Evolutionary conservation across 257 asterid genomes (phyloP).

Genomic region (Penstemon eatonii): DNA sequence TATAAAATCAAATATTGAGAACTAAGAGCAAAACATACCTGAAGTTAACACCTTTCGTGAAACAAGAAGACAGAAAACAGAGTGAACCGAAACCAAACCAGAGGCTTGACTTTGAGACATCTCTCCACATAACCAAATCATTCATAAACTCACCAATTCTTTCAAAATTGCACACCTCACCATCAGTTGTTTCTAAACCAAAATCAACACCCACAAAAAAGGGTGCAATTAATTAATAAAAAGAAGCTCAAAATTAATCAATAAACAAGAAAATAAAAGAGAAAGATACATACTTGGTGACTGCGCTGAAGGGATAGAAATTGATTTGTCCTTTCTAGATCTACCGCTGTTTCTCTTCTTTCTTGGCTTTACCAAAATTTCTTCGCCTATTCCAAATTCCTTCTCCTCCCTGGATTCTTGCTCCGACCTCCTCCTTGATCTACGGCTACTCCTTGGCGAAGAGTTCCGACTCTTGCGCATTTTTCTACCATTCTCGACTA

Average conservation of each 20-base stretch:
- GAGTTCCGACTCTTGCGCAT: conserved; percentile 51
- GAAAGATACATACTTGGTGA: conserved; percentile 49
- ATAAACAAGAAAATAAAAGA: conserved; percentile 4
- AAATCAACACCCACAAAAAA: not conserved
- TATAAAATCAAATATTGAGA: not conserved
- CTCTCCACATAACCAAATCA: conserved; percentile 91
- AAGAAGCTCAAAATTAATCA: not conserved
- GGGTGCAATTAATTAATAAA: not conserved
- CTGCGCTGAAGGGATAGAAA: conserved; percentile 36
- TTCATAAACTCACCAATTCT: conserved; percentile 48
- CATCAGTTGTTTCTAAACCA: conserved; percentile 41
- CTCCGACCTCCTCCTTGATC: conserved; percentile 66
- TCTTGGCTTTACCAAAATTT: conserved; percentile 49
- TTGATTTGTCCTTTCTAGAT: conserved; percentile 55
- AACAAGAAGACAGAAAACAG: conserved; percentile 81
- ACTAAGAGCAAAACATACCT: conserved; percentile 48
- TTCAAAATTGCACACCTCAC: conserved; percentile 49
- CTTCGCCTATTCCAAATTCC: conserved; percentile 61
- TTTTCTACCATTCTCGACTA: conserved; percentile 46
- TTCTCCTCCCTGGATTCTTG: conserved; percentile 69
- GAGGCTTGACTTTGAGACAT: conserved; percentile 88
- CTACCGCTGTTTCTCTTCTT: conserved; percentile 62
- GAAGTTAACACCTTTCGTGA: conserved; percentile 57
- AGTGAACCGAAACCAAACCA: conserved; percentile 95
- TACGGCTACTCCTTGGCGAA: conserved; percentile 49